Evolutionary conservation across 352 stramenopile species (phyloP).

Genomic region (Globisporangium parvum): DNA sequence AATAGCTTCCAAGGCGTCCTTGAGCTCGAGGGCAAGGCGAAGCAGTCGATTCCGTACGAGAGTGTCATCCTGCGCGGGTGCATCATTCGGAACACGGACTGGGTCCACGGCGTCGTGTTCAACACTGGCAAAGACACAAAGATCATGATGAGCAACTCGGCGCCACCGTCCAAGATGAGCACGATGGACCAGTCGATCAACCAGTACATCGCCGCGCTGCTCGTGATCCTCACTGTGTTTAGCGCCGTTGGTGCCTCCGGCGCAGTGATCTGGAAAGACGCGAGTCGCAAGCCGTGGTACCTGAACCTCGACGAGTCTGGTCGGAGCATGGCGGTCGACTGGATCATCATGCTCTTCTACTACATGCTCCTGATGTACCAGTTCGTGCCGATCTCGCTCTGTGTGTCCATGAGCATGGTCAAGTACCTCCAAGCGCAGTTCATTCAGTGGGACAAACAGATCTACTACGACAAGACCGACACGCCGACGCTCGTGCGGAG

Average conservation of each 20-base stretch:
- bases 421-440: constrained; percentile 94
- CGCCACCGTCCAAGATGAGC: constrained; percentile 82
- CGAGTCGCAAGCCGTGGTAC: constrained; percentile 52
- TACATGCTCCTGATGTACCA: constrained; percentile 96
- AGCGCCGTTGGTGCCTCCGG: constrained; percentile 53
- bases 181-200: constrained; percentile 82
- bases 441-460: constrained; percentile 92
- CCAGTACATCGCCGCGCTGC: constrained; percentile 62
- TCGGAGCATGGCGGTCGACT: constrained; percentile 35
- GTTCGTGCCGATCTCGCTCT: constrained; percentile 97
- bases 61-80: constrained; percentile 89
- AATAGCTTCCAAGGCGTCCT: constrained; percentile 90
- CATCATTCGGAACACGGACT: constrained; percentile 91
- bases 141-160: constrained; percentile 87
- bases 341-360: constrained; percentile 86
- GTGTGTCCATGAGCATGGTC: constrained; percentile 95
- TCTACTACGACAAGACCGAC: constrained; percentile 87
- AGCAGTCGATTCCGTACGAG: constrained; percentile 69
- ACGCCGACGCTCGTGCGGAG: constrained; percentile 88
- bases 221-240: constrained; percentile 60
- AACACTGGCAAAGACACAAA: constrained; percentile 94
- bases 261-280: constrained; percentile 47
- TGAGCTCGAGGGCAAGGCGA: constrained; percentile 38
- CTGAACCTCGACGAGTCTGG: constrained; percentile 29
- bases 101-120: constrained; percentile 87